Percentiles rank a stretch among this genome's conserved stretches.
Conservation (phyloP, 2,329 filamentous ascomycete species). For the Claviceps lovelessii region DNA sequence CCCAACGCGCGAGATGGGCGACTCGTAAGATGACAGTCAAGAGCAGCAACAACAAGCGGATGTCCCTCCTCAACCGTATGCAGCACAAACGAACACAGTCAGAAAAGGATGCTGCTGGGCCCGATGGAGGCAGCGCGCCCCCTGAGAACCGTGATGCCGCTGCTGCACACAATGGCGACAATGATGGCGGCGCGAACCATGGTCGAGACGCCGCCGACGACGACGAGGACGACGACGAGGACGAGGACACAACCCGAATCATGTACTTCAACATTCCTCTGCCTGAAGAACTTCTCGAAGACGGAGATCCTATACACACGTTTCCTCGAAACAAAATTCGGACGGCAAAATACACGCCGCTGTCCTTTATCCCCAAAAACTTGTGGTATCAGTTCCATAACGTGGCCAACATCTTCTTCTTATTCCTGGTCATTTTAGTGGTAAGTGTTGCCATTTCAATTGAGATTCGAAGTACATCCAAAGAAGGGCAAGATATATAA, state of each 20-base stretch:
- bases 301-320: constrained; percentile 54
- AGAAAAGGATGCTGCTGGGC: constrained; percentile 50
- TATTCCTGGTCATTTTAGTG: constrained; percentile 86
- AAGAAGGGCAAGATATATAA: not conserved
- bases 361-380: constrained; percentile 94
- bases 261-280: constrained; percentile 81
- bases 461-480: too few relatives aligned
- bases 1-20: constrained; percentile 84
- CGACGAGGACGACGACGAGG: constrained; percentile 19
- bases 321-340: constrained; percentile 93
- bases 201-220: constrained; percentile 21
- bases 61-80: constrained; percentile 65
- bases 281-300: constrained; percentile 57
- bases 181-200: constrained; percentile 17
- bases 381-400: constrained; percentile 97
- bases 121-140: constrained; percentile 19
- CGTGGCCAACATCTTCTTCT: constrained; percentile 94
- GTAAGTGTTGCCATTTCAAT: constrained; percentile 40
- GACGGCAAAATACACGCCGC: constrained; percentile 90
- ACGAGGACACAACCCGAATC: constrained; percentile 34
- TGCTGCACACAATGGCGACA: constrained; percentile 13
- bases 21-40: constrained; percentile 73
- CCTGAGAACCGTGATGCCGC: constrained; percentile 15
- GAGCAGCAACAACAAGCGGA: constrained; percentile 63
- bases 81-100: constrained; percentile 47